Conservation (phyloP, 768 basidiomycete genomes). For the Brasilioporus rufonigricans region DNA sequence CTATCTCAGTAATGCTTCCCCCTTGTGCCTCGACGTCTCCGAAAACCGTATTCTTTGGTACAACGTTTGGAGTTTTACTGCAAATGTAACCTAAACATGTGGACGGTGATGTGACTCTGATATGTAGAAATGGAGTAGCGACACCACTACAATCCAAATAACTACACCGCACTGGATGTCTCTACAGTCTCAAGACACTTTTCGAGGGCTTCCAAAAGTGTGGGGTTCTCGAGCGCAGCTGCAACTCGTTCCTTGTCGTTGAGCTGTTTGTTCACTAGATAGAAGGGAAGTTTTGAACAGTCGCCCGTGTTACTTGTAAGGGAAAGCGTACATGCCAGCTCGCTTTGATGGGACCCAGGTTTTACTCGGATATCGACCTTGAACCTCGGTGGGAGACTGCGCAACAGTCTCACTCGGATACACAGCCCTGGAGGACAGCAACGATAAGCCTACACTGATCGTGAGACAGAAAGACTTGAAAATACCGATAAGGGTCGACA, state of each 20-base stretch:
- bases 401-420: conserved; percentile 87
- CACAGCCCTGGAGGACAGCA: conserved; percentile 57
- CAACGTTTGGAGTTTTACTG: too few species aligned
- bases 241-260: conserved; percentile 99
- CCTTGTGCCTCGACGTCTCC: neutral
- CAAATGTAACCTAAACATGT: neutral
- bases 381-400: conserved; percentile 88
- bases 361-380: conserved; percentile 93
- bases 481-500: conserved; percentile 92
- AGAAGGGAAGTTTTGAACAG: neutral
- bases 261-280: conserved; percentile 91
- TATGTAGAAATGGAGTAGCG: neutral
- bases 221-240: conserved; percentile 91
- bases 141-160: neutral
- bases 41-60: too few species aligned
- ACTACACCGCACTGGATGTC: neutral
- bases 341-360: conserved; percentile 95
- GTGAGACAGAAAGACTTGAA: neutral
- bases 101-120: neutral
- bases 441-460: neutral
- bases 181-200: conserved; percentile 55
- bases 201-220: conserved; percentile 84
- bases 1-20: neutral
- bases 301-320: neutral
- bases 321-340: conserved; percentile 66